Conservation (phyloP, 1,139 yeast genomes). For the Taiozyma onychis region DNA sequence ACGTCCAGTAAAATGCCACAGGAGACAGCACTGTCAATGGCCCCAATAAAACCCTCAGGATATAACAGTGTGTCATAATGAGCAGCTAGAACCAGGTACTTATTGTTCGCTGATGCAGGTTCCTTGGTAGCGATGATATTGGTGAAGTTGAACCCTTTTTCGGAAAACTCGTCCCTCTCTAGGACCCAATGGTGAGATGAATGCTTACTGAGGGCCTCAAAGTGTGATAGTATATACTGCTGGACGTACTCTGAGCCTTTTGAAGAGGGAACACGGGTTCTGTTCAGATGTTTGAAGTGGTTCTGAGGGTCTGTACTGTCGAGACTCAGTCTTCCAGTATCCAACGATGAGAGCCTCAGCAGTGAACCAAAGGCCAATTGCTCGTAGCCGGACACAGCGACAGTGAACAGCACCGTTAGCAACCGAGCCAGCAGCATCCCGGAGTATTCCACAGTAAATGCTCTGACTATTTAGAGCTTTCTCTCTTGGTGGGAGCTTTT, state of each 20-base stretch:
- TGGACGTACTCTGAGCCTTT: slow-evolving; percentile 33
- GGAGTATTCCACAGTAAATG: background rate
- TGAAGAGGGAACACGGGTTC: slow-evolving; percentile 41
- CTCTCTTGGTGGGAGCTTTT: background rate
- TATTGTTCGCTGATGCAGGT: slow-evolving; percentile 24
- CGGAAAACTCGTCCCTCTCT: slow-evolving; percentile 35
- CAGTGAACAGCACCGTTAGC: background rate
- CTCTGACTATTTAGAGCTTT: background rate
- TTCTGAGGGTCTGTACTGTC: slow-evolving; percentile 9
- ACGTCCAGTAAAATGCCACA: slow-evolving; percentile 45
- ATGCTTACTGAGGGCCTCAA: slow-evolving; percentile 20
- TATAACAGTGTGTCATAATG: slow-evolving; percentile 47
- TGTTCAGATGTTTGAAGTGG: slow-evolving; percentile 28
- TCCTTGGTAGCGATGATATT: slow-evolving; percentile 36
- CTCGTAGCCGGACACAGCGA: background rate
- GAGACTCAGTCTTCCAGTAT: slow-evolving; percentile 9
- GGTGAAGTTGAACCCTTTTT: slow-evolving; percentile 36
- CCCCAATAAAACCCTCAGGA: slow-evolving; percentile 54
- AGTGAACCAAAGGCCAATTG: background rate
- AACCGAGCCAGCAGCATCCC: background rate
- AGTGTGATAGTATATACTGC: slow-evolving; percentile 30
- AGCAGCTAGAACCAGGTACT: slow-evolving; percentile 41
- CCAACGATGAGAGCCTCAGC: slow-evolving; percentile 1
- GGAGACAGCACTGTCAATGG: slow-evolving; percentile 52
- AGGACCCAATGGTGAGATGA: slow-evolving; percentile 29